Conservation (phyloP, 176 grass and related monocot genomes). For the Hsuehochloa calcarea region DNA sequence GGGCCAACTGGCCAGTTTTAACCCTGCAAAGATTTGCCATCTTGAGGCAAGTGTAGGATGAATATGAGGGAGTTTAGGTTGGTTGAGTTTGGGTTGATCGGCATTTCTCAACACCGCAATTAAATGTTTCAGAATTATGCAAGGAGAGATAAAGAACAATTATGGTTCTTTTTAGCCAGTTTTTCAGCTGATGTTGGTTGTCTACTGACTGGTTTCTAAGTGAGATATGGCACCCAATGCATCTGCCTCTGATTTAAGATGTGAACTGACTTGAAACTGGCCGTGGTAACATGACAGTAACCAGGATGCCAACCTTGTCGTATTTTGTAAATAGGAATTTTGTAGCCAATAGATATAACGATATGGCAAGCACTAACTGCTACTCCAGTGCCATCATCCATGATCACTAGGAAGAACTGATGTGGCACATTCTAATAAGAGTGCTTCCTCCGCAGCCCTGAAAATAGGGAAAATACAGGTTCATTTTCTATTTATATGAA, state of each 20-base stretch:
- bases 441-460: not conserved
- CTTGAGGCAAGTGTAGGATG: not conserved
- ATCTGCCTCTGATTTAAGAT: slow-evolving; percentile 13
- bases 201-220: not conserved
- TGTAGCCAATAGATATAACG: not conserved
- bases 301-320: not conserved
- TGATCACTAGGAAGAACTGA: not conserved
- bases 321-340: not conserved
- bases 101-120: slow-evolving; percentile 6
- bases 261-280: not conserved
- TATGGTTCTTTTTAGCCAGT: not conserved
- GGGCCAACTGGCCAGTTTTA: slow-evolving; percentile 19
- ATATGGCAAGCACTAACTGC: not conserved
- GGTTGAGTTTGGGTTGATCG: not conserved
- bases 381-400: not conserved
- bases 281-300: not conserved
- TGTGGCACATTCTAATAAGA: not conserved
- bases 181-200: not conserved
- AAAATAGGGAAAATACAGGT: not conserved
- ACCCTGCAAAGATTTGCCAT: not conserved
- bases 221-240: not conserved
- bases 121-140: not conserved
- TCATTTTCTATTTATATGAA: not conserved
- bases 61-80: slow-evolving; percentile 13
- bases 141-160: not conserved